Evolutionary conservation across 106 monocot species (phyloP), one percentile per base, ranked within the genome.

Genomic region (Acorus calamus): DNA sequence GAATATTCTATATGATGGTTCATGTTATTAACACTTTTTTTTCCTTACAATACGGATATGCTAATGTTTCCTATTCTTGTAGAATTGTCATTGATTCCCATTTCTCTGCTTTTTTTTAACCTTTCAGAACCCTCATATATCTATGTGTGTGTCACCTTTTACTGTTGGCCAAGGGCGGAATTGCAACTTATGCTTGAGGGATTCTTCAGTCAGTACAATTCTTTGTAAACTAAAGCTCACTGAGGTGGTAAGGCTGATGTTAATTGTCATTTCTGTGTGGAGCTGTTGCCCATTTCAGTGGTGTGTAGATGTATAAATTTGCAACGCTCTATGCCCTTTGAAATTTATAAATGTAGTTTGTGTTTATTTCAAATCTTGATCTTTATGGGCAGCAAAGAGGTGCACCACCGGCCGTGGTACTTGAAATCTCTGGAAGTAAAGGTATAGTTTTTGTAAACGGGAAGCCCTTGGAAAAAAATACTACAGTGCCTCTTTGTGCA

Each of bases 361-460:
- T 28, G 28, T 28, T 28, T 28, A 28, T 28, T 28, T 28, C 28
- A 28, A 0, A 28, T 28, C 1, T 28, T 28, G 28, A 28, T 28
- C 28, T 28, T 28, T 28, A 28, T 28, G 28, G 10, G 58, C 78
- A 93, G 94, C 74, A 50, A 60, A 69, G 69, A 56, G 94, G 75
- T 66, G 60, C 55, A 68, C 46, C 69, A 51, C 67, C 52, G 63
- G 75, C 77, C 2, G 46, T 63, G 28, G 28, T 28, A 56, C 87
- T 98, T 77, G 91, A 98, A 78, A 85, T 72, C 12, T 56, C 62
- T n/a, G 87, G 83, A 50, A 63, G 76, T 52, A 87, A 86, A 67
- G 83, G 81, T 14, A 42, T 75, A 62, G 83, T 98, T 5, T 77
- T 78, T 75, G 83, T 98, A 55, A 98, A 98, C 77, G 98, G 98